Percentiles rank a stretch among this genome's conserved stretches.
These are phyloP conservation scores for Dorcoceras hygrometricum DNA, from an alignment of 257 asterid genomes.

Conservation along the genomic window DNA sequence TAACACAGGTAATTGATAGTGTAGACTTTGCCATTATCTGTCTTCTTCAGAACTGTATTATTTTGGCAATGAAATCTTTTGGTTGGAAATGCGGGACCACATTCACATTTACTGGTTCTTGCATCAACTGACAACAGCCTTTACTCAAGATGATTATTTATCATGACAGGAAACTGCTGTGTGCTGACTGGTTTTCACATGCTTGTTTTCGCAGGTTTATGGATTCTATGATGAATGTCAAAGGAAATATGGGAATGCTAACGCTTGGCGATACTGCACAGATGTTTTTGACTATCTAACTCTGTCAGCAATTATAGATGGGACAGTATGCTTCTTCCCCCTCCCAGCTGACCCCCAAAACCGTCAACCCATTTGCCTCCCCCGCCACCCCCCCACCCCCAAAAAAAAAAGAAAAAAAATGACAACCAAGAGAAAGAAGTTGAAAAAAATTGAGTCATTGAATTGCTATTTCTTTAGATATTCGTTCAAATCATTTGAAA, in stretches of 20 bases:
- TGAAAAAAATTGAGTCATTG: conserved; percentile 7
- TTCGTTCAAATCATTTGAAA: not conserved
- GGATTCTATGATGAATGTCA: conserved; percentile 99
- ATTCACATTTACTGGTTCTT: not conserved
- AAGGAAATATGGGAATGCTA: conserved; percentile 94
- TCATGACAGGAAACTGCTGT: conserved; percentile 20
- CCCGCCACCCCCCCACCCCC: too few species aligned
- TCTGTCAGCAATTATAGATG: conserved; percentile 92
- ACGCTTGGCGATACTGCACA: conserved; percentile 99
- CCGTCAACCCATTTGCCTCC: too few species aligned
- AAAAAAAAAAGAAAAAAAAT: too few species aligned
- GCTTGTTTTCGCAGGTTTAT: conserved; percentile 60
- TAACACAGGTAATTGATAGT: conserved; percentile 67
- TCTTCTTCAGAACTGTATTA: conserved; percentile 9
- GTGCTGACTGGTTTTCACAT: conserved; percentile 20
- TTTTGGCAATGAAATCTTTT: conserved; percentile 3
- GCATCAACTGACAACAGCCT: conserved; percentile 13
- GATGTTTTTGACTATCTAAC: conserved; percentile 97
- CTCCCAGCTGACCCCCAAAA: not conserved
- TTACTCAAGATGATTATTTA: conserved; percentile 7
- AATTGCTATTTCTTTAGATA: conserved; percentile 6
- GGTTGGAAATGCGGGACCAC: conserved; percentile 1
- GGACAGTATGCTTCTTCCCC: conserved; percentile 57
- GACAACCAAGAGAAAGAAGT: not conserved
- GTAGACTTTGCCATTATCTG: not conserved